Base-by-base conservation (phyloP, 1,284 basidiomycete species). In the Hemileia vastatrix region DNA sequence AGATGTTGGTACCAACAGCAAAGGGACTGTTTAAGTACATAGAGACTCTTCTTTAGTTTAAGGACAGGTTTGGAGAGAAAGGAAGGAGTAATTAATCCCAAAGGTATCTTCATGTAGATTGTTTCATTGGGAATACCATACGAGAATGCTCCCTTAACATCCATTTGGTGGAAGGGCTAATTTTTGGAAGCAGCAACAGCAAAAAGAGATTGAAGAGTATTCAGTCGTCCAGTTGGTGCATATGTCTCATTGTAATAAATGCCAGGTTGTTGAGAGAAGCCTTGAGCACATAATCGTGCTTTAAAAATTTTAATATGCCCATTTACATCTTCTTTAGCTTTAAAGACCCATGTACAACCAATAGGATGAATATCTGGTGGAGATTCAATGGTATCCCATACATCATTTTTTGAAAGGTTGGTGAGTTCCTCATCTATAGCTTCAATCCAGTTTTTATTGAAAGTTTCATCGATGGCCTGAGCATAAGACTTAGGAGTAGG, bases 171-270 rank as follows among this genome's bases (percentile, higher is more conserved):
- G 1, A 80, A 52, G 32, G 77, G 71, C 15, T 64, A 67, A 48
- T 76, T 72, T 21, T 75, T 48, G 2, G 55, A 9, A 1, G 78
- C 74, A 4, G 78, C 77, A 1, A 80, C 62, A 0, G 78, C 72
- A 0, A 80, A 68, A 2, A 80, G 57, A 1, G 74, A 59, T 0
- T 75, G 65, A n/a, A 79, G 72, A 0, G 77, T 75, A 0, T 72
- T 59, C 1, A 77, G 70, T 15, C 72, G 70, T 4, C 75, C 76
- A 0, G 80, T 74, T 0, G 79, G 80, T 0, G 78, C 69, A 57
- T 72, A 80, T 0, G 77, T 80, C 33, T 80, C 71, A 19, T 76
- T 72, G 65, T 78, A 81, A 63, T 82, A 77, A 0, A 78, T 49
- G 0, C 79, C 77, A 3, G 70, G 69, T 0, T 70, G 63, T 66